Evolutionary conservation across 1,284 basidiomycete genomes (phyloP).

Genomic region (Ceratobasidium sp.): DNA sequence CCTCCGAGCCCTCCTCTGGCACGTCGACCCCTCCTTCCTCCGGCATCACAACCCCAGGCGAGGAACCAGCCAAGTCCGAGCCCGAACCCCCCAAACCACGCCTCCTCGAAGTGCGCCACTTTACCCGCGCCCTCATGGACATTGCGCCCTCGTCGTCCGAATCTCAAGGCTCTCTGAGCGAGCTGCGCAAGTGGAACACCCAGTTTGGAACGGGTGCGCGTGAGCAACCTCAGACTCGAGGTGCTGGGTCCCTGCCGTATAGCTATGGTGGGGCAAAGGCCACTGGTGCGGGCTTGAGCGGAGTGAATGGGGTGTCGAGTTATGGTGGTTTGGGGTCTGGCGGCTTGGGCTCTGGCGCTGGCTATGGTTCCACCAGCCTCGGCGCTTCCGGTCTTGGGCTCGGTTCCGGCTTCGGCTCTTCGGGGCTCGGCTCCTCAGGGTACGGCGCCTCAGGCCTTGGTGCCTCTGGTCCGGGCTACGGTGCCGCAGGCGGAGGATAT

Average conservation of each 20-base stretch:
- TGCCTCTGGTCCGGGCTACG: not conserved
- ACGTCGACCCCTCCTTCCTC: not conserved
- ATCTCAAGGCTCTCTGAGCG: conserved; percentile 80
- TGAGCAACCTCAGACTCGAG: not conserved
- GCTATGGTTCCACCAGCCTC: not conserved
- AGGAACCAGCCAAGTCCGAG: conserved; percentile 45
- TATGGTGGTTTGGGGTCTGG: not conserved
- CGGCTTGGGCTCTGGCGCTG: not conserved
- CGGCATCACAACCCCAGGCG: conserved; percentile 45
- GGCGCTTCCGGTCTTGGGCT: conserved; percentile 4
- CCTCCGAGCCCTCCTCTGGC: conserved; percentile 2
- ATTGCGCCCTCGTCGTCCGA: conserved; percentile 90
- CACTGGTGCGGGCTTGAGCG: not conserved
- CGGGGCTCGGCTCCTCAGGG: not conserved
- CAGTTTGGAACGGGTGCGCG: conserved; percentile 79
- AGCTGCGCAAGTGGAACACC: conserved; percentile 90
- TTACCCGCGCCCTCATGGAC: conserved; percentile 83
- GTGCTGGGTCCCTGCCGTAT: not conserved
- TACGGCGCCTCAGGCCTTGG: not conserved
- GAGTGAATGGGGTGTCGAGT: not conserved
- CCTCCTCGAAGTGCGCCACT: conserved; percentile 73
- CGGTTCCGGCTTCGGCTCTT: not conserved
- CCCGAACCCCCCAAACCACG: conserved; percentile 54
- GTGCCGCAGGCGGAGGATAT: not conserved
- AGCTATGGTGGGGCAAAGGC: not conserved